phyloP scores from a whole-genome alignment of 441 rosid species.

The Arabidopsis hybrid region DNA sequence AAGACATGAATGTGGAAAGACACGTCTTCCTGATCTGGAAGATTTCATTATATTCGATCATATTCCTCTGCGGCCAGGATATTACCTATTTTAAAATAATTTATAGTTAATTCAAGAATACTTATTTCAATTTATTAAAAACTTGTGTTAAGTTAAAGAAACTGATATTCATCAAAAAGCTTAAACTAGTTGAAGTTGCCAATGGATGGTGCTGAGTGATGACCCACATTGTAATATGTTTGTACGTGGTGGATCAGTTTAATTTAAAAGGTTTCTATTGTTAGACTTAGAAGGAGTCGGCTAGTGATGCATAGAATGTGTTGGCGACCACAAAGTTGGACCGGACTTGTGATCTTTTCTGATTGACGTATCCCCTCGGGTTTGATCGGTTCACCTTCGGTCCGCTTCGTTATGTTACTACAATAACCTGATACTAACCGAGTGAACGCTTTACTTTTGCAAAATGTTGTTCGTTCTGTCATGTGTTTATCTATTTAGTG shows the following conservation, averaged over 20 bases:
- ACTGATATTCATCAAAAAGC: not conserved
- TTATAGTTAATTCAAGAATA: not conserved
- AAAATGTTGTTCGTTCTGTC: not conserved
- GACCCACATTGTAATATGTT: constrained; percentile 7
- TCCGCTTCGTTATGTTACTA: not conserved
- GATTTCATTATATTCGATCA: constrained; percentile 18
- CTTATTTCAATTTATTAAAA: too few relatives aligned
- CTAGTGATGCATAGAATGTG: not conserved
- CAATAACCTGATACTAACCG: not conserved
- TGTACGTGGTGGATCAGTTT: not conserved
- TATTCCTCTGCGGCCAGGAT: constrained; percentile 13
- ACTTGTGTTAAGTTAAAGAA: not conserved
- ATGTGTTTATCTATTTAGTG: not conserved
- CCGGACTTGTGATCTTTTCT: not conserved
- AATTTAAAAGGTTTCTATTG: not conserved
- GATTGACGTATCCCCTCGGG: not conserved
- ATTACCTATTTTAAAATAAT: not conserved
- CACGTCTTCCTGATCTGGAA: constrained; percentile 19
- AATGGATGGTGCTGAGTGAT: not conserved
- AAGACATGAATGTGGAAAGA: not conserved
- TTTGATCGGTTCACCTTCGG: not conserved
- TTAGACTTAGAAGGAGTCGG: not conserved
- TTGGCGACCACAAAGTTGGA: constrained; percentile 2
- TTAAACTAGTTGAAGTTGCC: not conserved
- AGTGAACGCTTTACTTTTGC: not conserved